Conservation (phyloP, 2,329 filamentous ascomycete species). For the Cladophialophora yegresii region DNA sequence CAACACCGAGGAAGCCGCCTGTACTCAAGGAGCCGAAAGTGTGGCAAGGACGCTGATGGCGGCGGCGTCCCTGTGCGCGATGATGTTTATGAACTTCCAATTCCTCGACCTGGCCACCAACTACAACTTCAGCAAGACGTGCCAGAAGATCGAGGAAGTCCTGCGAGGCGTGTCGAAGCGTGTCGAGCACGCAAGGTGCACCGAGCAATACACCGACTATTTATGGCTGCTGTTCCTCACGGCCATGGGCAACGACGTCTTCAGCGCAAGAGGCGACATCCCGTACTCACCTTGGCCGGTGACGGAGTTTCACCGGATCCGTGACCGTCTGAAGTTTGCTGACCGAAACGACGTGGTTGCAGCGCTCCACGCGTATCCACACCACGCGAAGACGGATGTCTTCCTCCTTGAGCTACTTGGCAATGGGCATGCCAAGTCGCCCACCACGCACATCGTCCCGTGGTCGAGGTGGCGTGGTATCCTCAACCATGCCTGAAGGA, state of each 20-base stretch:
- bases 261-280: constrained; percentile 20
- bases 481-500: constrained; percentile 19
- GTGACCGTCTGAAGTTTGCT: neutral
- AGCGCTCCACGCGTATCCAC: constrained; percentile 7
- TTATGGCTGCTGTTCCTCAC: constrained; percentile 21
- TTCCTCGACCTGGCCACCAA: constrained; percentile 20
- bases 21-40: neutral
- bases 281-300: constrained; percentile 21
- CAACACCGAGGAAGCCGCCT: constrained; percentile 1
- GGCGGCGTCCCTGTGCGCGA: constrained; percentile 15
- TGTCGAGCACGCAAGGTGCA: neutral
- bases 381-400: constrained; percentile 13
- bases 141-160: constrained; percentile 17
- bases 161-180: neutral
- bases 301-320: constrained; percentile 8
- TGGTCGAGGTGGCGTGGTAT: constrained; percentile 22
- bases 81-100: constrained; percentile 23
- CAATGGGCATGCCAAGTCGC: neutral
- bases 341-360: neutral
- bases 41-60: constrained; percentile 9
- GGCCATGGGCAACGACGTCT: constrained; percentile 23
- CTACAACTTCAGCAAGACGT: constrained; percentile 26
- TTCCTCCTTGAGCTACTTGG: constrained; percentile 11
- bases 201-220: constrained; percentile 1
- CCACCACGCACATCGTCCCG: constrained; percentile 6